phyloP scores from a whole-genome alignment of 805 yeast species.

The Barnettozyma californica region DNA sequence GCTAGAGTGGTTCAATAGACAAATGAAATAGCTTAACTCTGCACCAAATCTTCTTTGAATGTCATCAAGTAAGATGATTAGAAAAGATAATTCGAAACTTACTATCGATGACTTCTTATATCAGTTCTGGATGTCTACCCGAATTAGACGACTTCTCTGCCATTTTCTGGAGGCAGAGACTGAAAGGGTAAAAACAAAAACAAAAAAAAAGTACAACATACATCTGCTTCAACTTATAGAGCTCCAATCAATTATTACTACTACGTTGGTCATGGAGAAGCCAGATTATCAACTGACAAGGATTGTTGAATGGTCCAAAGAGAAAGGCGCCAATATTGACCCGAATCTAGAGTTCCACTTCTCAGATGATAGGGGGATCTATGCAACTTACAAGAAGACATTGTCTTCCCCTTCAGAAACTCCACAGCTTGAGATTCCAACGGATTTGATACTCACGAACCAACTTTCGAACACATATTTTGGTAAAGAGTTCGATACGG shows the following conservation, averaged over 20 bases:
- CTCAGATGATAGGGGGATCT: slow-evolving; percentile 32
- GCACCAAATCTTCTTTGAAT: no score
- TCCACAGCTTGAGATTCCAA: slow-evolving; percentile 28
- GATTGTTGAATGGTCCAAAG: slow-evolving; percentile 32
- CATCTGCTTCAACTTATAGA: no score
- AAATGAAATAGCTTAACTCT: no score
- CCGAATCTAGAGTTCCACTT: slow-evolving; percentile 30
- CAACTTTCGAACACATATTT: slow-evolving; percentile 23
- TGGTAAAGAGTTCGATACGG: slow-evolving; percentile 11
- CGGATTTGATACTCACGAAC: slow-evolving; percentile 25
- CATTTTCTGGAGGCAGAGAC: no score
- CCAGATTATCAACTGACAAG: background rate
- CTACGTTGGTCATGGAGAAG: background rate
- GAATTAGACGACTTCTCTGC: no score
- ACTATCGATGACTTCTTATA: no score
- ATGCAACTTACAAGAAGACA: slow-evolving; percentile 24
- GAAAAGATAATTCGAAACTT: no score
- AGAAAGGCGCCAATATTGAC: slow-evolving; percentile 32
- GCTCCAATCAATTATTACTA: no score
- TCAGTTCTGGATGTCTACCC: no score
- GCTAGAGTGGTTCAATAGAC: no score
- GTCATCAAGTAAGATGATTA: no score
- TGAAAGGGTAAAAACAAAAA: no score
- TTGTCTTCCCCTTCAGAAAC: slow-evolving; percentile 15
- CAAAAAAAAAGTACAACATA: background rate